A percentile compares a stretch with the other conserved stretches of the same genome.
Conservation (phyloP, 805 yeast species). For the Kluyveromyces nonfermentans region DNA sequence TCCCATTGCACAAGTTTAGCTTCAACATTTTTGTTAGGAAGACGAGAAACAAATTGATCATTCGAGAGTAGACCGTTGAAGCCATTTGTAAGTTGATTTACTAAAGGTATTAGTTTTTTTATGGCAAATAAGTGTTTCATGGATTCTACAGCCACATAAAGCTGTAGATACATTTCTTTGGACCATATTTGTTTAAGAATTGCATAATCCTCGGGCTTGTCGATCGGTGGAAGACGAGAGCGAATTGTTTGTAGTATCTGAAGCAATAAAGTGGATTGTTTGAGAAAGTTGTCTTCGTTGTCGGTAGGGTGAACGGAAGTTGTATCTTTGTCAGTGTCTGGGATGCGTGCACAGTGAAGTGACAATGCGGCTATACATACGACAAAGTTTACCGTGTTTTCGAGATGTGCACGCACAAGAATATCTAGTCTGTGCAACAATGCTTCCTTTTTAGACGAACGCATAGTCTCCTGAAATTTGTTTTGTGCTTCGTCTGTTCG, state of each 20-base stretch:
- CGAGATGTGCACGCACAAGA: background rate
- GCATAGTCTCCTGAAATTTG: background rate
- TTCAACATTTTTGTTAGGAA: background rate
- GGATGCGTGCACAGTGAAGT: background rate
- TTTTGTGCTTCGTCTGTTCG: too few relatives aligned
- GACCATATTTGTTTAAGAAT: background rate
- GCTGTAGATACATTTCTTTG: background rate
- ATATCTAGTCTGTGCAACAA: background rate
- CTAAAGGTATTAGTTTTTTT: background rate
- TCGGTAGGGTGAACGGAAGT: background rate
- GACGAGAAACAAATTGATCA: background rate
- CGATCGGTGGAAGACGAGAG: background rate
- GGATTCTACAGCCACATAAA: background rate
- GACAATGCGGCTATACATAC: background rate
- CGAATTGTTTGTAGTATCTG: background rate
- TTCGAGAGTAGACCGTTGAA: background rate
- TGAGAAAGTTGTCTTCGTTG: background rate
- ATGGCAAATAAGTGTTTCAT: background rate
- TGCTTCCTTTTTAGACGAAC: background rate
- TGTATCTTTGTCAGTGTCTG: background rate
- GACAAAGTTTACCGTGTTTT: background rate
- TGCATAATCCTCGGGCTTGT: background rate
- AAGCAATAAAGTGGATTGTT: background rate
- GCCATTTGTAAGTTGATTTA: background rate
- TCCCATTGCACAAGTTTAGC: slow-evolving; percentile 1